Evolutionary conservation across 306 rosid species (phyloP).

Genomic region (Quercus wislizeni): DNA sequence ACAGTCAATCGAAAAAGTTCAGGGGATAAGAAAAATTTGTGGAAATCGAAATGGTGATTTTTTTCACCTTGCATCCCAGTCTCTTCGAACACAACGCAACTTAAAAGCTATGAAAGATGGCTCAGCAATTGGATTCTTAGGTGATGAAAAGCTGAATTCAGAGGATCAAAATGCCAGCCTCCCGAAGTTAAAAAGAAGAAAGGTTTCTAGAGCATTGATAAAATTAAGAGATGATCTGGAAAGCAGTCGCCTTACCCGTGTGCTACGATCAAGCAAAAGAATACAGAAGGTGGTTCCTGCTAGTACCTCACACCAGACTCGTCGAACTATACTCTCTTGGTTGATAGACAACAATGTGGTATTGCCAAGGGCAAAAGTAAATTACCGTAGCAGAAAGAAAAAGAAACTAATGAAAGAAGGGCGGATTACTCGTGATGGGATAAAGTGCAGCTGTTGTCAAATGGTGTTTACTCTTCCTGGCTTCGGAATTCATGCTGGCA

Average conservation of each 20-base stretch:
- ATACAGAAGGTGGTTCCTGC: constrained; percentile 45
- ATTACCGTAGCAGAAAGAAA: constrained; percentile 30
- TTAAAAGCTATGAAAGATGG: constrained; percentile 9
- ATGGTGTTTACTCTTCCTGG: constrained; percentile 38
- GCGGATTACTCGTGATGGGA: constrained; percentile 62
- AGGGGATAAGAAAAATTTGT: constrained; percentile 12
- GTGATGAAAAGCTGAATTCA: constrained; percentile 24
- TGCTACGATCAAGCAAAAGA: constrained; percentile 54
- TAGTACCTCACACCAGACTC: constrained; percentile 42
- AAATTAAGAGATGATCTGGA: constrained; percentile 11
- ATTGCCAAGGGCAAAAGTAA: constrained; percentile 71
- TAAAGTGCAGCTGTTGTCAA: constrained; percentile 75
- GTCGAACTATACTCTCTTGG: constrained; percentile 70
- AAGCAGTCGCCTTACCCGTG: constrained; percentile 14
- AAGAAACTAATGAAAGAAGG: constrained; percentile 37
- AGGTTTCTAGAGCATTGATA: constrained; percentile 7
- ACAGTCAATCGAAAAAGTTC: constrained; percentile 5
- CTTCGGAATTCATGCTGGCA: constrained; percentile 62
- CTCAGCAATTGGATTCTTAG: constrained; percentile 22
- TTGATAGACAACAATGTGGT: constrained; percentile 67
- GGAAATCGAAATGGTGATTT: constrained; percentile 11
- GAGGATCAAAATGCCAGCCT: constrained; percentile 24
- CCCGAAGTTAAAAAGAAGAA: constrained; percentile 29
- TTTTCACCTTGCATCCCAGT: constrained; percentile 23
- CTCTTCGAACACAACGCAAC: constrained; percentile 33